Conservation (phyloP, 148 eudicot genomes). For the Beta vulgaris region DNA sequence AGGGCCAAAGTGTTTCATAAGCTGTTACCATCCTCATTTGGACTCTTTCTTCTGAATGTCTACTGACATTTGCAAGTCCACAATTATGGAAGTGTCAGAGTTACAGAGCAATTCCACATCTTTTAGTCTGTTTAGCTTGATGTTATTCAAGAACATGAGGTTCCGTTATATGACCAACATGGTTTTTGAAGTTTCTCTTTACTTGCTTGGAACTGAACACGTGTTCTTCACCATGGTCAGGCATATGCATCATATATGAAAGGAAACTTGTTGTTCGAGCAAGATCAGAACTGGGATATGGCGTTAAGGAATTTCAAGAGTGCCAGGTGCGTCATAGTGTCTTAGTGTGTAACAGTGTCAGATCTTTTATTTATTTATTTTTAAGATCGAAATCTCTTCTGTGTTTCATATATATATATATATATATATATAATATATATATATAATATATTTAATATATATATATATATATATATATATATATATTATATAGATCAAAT, state of each 20-base stretch:
- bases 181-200: conserved; percentile 7
- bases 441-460: too few species aligned
- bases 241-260: conserved; percentile 93
- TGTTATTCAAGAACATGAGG: not conserved
- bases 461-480: too few species aligned
- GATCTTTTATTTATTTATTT: not conserved
- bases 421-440: too few species aligned
- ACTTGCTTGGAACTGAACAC: conserved; percentile 10
- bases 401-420: not conserved
- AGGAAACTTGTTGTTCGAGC: conserved; percentile 84
- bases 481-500: too few species aligned
- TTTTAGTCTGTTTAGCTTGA: not conserved
- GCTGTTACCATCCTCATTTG: not conserved
- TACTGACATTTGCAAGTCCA: not conserved
- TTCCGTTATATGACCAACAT: not conserved
- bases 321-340: conserved; percentile 60
- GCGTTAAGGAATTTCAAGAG: conserved; percentile 87
- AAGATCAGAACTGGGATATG: conserved; percentile 88
- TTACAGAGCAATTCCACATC: too few species aligned
- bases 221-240: conserved; percentile 38
- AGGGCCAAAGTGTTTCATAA: not conserved
- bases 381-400: not conserved
- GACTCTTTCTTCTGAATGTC: not conserved
- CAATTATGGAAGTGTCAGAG: too few species aligned
- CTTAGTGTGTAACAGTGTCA: not conserved